Conservation (phyloP, 345 rosid species). For the Chamaenerion angustifolium region DNA sequence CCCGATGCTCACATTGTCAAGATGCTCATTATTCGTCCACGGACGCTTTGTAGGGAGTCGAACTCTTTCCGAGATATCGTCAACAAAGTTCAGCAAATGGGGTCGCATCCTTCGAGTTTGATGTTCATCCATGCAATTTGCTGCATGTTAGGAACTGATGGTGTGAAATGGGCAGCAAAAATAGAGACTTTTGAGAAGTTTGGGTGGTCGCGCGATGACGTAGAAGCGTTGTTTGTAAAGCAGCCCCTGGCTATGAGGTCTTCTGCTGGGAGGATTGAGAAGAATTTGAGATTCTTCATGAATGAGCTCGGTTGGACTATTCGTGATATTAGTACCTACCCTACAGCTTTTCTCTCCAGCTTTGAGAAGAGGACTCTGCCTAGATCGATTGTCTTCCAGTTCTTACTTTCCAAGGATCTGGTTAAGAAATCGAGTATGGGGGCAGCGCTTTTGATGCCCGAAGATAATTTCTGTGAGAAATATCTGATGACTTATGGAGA, state of each 20-base stretch:
- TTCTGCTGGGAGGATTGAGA: slow-evolving; percentile 6
- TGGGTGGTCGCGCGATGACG: slow-evolving; percentile 13
- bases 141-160: slow-evolving; percentile 2
- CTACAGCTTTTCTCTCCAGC: slow-evolving; percentile 5
- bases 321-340: slow-evolving; percentile 5
- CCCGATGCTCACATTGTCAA: slow-evolving; percentile 6
- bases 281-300: slow-evolving; percentile 1
- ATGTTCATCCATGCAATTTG: slow-evolving; percentile 7
- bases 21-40: slow-evolving; percentile 4
- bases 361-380: slow-evolving; percentile 10
- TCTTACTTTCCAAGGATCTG: slow-evolving; percentile 5
- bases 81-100: slow-evolving; percentile 7
- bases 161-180: slow-evolving; percentile 7
- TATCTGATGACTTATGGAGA: neutral
- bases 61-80: slow-evolving; percentile 4
- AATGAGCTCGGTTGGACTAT: slow-evolving; percentile 4
- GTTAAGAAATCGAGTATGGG: neutral
- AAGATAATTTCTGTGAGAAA: neutral
- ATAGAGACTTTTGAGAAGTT: slow-evolving; percentile 5
- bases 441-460: slow-evolving; percentile 1
- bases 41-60: slow-evolving; percentile 8
- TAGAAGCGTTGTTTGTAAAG: slow-evolving; percentile 10
- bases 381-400: slow-evolving; percentile 4
- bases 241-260: slow-evolving; percentile 5
- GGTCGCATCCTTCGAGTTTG: slow-evolving; percentile 9